phyloP scores from a whole-genome alignment of 1,284 basidiomycete species.

The Cutaneotrichosporon cavernicola region DNA sequence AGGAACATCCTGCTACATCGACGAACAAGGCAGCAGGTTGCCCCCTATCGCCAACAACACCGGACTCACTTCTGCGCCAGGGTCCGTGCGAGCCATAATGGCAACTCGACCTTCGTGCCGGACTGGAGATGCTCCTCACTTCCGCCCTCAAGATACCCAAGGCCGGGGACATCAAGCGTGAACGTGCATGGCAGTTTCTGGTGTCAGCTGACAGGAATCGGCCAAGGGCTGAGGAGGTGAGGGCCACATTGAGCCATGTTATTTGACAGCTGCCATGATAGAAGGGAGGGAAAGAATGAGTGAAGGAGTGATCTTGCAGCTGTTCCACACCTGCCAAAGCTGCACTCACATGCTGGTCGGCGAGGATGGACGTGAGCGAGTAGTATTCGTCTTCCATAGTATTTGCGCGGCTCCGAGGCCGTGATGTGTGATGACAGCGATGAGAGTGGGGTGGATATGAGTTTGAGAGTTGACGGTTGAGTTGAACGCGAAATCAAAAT shows the following conservation, averaged over 20 bases:
- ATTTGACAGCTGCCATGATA: background rate
- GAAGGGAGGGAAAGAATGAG: background rate
- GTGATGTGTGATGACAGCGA: background rate
- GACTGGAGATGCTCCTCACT: slow-evolving; percentile 74
- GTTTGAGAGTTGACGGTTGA: background rate
- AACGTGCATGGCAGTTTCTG: slow-evolving; percentile 89
- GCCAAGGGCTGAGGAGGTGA: background rate
- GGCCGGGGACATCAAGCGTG: slow-evolving; percentile 74
- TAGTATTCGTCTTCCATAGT: slow-evolving; percentile 82
- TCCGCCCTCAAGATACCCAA: slow-evolving; percentile 83
- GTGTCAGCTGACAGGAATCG: background rate
- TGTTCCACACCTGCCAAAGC: background rate
- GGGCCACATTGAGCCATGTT: background rate
- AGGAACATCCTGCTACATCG: no score
- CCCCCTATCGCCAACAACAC: no score
- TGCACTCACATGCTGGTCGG: slow-evolving; percentile 75
- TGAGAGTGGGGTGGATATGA: background rate
- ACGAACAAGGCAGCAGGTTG: no score
- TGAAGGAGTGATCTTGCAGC: background rate
- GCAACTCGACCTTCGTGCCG: slow-evolving; percentile 70
- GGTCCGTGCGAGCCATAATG: slow-evolving; percentile 81
- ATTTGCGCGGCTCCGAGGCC: background rate
- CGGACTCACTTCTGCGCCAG: slow-evolving; percentile 70
- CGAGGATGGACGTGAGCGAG: slow-evolving; percentile 79
- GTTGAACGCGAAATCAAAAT: background rate